Base-by-base conservation (phyloP, 2,329 filamentous ascomycete species). In the Thelonectria discophora region DNA sequence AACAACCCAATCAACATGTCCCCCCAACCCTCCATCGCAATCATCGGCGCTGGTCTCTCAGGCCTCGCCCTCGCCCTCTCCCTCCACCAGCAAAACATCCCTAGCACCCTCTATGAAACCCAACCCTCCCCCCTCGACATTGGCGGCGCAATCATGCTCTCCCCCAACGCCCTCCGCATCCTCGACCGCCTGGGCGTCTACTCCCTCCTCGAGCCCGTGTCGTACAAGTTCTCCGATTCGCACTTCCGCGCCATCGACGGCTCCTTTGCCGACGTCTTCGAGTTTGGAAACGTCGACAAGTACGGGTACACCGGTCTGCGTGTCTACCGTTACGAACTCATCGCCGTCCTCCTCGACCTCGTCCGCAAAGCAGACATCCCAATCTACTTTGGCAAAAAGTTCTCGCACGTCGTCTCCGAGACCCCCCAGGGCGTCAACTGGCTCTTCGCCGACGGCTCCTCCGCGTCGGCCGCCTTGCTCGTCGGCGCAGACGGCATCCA, bases 401-500 rank as follows among this genome's bases (percentile, higher is more conserved):
- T 86, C 60, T 67, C 73, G 1, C 72, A 74, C 5, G 70, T 88
- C 3, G 59, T 79, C 2, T 66, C 70, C 0, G 81, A 85, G 55
- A 74, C 73, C 0, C 73, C 76, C 0, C 58, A 77, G 0, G 69
- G 70, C 0, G 81, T 86, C 0, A 77, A 73, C 1, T 83, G 82
- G 65, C 76, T 76, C 12, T 84, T 87, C 57, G 72, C 72, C 0
- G 81, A 86, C 55, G 84, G 82, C 1, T 76, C 76, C 0, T 74
- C 69, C 0, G 74, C 66, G 1, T 71, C 66, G 0, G 81, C 83
- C 0, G 65, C 74, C 2, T 68, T 85, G 12, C 78, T 89, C 0
- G 75, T 88, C 15, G 86, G 85, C 0, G 83, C 84, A 0, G 86
- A 89, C 60, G 86, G 86, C 1, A 88, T 88, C 51, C 84, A 88